Percentiles rank a stretch among this genome's conserved stretches.
Conservation (phyloP, 495 filamentous ascomycete species). For the Astrocystis sublimbata region DNA sequence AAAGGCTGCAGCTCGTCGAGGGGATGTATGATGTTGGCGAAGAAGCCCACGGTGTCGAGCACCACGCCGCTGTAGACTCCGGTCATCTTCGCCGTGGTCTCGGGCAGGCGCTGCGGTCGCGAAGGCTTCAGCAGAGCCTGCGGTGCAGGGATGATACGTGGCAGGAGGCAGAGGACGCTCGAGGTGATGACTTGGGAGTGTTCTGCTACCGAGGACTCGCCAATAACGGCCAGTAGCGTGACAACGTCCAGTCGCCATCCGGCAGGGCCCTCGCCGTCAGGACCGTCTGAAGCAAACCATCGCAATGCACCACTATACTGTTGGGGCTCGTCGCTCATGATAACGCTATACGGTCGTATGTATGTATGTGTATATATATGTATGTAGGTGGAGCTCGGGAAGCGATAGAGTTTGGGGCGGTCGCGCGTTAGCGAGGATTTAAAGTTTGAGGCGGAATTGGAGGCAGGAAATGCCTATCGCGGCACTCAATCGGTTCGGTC, state of each 20-base stretch:
- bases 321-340: constrained; percentile 23
- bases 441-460: constrained; percentile 7
- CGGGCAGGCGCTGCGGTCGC: constrained; percentile 58
- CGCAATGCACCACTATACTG: constrained; percentile 7
- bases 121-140: constrained; percentile 61
- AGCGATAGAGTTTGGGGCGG: constrained; percentile 8
- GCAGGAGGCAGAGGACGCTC: constrained; percentile 56
- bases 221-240: constrained; percentile 63
- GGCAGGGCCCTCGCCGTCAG: constrained; percentile 27
- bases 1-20: constrained; percentile 51
- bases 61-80: constrained; percentile 59
- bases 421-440: neutral
- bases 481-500: neutral
- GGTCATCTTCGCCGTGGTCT: constrained; percentile 53
- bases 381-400: neutral
- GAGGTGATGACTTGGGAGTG: constrained; percentile 60
- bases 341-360: too few species aligned
- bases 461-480: neutral
- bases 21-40: constrained; percentile 60
- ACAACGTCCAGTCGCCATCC: constrained; percentile 63
- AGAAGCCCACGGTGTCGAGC: constrained; percentile 59
- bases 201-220: constrained; percentile 58
- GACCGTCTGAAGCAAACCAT: constrained; percentile 44
- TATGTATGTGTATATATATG: too few species aligned
- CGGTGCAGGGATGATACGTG: constrained; percentile 67